A percentile compares a stretch with the other conserved stretches of the same genome.
Conservation (phyloP, 108 stramenopile genomes). For the Nitzschia sp. region DNA sequence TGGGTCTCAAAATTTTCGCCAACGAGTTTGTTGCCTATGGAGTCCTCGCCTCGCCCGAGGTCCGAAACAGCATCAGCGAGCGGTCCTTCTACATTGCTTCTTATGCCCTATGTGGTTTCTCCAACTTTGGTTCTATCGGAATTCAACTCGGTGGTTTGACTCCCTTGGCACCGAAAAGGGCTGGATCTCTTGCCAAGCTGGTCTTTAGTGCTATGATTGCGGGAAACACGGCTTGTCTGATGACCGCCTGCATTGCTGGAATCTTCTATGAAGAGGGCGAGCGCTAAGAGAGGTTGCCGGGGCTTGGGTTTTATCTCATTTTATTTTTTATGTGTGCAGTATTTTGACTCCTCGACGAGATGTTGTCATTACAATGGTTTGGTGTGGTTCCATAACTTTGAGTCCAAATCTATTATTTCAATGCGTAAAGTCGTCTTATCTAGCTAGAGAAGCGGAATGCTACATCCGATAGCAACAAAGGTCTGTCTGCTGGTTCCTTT, state of each 20-base stretch:
- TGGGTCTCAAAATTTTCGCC: constrained; percentile 22
- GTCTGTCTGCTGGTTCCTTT: too few relatives aligned
- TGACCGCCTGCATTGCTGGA: constrained; percentile 33
- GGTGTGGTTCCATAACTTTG: too few relatives aligned
- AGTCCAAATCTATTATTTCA: too few relatives aligned
- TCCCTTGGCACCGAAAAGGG: constrained; percentile 21
- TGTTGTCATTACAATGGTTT: too few relatives aligned
- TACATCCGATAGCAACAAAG: too few relatives aligned
- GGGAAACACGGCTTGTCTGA: constrained; percentile 32
- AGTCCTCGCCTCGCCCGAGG: not conserved
- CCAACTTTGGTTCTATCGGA: constrained; percentile 23
- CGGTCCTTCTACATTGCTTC: constrained; percentile 22
- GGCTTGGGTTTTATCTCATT: too few relatives aligned
- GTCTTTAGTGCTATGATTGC: constrained; percentile 32
- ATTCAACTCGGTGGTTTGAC: constrained; percentile 24
- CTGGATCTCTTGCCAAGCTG: constrained; percentile 17
- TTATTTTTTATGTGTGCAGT: too few relatives aligned
- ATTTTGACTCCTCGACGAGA: too few relatives aligned
- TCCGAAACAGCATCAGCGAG: not conserved
- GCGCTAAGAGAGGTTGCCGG: too few relatives aligned
- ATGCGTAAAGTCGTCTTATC: too few relatives aligned
- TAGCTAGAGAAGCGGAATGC: too few relatives aligned
- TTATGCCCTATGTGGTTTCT: constrained; percentile 29
- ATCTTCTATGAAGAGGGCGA: constrained; percentile 27
- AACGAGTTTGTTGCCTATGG: constrained; percentile 28